phyloP scores from a whole-genome alignment of 306 rosid species.

The Medicago arabica region DNA sequence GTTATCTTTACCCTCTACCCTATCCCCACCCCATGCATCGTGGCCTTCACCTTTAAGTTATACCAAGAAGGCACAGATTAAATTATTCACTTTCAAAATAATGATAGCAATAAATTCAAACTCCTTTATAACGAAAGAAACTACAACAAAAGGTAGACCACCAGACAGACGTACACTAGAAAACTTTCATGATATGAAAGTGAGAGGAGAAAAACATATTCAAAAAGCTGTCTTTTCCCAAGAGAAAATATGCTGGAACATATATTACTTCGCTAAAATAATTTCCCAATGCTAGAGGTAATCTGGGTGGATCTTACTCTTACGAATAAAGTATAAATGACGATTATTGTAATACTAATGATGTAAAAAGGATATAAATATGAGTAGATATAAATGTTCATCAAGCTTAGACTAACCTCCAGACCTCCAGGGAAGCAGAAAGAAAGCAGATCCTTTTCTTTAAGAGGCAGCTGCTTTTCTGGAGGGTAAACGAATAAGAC shows the following conservation, averaged over 20 bases:
- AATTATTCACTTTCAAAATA: conserved; percentile 27
- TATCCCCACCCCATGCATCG: conserved; percentile 7
- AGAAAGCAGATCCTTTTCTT: conserved; percentile 89
- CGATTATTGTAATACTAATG: not conserved
- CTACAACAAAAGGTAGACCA: conserved; percentile 6
- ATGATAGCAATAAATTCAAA: conserved; percentile 15
- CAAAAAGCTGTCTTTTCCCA: conserved; percentile 12
- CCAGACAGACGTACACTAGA: conserved; percentile 3
- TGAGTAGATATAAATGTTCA: conserved; percentile 29
- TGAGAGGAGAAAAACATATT: not conserved
- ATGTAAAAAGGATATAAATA: conserved; percentile 13
- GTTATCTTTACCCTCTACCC: conserved; percentile 10
- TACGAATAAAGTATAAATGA: conserved; percentile 2
- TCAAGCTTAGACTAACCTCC: conserved; percentile 67
- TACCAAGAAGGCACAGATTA: conserved; percentile 11
- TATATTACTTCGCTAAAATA: not conserved
- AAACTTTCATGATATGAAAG: not conserved
- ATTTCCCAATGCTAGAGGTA: conserved; percentile 5
- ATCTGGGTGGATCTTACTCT: conserved; percentile 18
- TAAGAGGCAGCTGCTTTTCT: conserved; percentile 87
- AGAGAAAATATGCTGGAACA: not conserved
- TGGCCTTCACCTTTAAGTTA: not conserved
- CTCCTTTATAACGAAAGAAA: conserved; percentile 31
- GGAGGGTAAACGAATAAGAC: conserved; percentile 97
- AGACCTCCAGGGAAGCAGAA: conserved; percentile 98